phyloP scores from a whole-genome alignment of 352 stramenopile species.

The Plasmopara viticola region DNA sequence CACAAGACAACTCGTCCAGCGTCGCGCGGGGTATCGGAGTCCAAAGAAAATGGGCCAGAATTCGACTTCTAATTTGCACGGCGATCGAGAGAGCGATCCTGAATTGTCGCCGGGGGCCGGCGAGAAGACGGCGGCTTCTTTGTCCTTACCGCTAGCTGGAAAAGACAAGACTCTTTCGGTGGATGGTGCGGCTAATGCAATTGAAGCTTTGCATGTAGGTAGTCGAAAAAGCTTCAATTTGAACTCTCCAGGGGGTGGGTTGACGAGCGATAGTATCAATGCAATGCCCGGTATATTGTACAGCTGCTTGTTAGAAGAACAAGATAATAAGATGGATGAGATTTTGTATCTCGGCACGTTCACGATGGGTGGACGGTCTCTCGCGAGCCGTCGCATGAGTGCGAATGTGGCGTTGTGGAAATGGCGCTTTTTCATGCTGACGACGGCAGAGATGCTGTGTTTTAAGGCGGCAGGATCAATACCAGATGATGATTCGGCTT shows the following conservation, averaged over 20 bases:
- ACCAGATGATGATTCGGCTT: conserved; percentile 16
- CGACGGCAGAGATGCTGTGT: conserved; percentile 65
- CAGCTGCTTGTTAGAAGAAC: conserved; percentile 63
- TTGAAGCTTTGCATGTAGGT: conserved; percentile 8
- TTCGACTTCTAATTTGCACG: conserved; percentile 13
- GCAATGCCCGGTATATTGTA: conserved; percentile 61
- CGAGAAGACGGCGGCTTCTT: conserved; percentile 14
- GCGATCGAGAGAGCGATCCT: conserved; percentile 26
- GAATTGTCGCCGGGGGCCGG: conserved; percentile 21
- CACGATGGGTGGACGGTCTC: conserved; percentile 63
- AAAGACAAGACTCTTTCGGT: conserved; percentile 9
- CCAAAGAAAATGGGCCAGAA: conserved; percentile 24
- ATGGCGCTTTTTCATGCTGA: conserved; percentile 72
- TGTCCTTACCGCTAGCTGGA: conserved; percentile 6
- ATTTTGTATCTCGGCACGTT: conserved; percentile 75
- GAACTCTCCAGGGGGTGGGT: conserved; percentile 18
- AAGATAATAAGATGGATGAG: conserved; percentile 74
- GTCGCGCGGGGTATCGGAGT: conserved; percentile 56
- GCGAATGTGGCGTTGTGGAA: conserved; percentile 76
- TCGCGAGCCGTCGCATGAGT: conserved; percentile 63
- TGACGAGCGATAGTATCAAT: conserved; percentile 11
- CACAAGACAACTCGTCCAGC: conserved; percentile 59
- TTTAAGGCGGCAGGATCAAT: conserved; percentile 54
- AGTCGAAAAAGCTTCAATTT: conserved; percentile 24
- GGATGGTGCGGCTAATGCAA: conserved; percentile 1